A percentile compares a stretch with the other conserved stretches of the same genome.
These are phyloP conservation scores for Phytophthora aleatoria DNA, from an alignment of 352 stramenopile species.

Conservation along the genomic window DNA sequence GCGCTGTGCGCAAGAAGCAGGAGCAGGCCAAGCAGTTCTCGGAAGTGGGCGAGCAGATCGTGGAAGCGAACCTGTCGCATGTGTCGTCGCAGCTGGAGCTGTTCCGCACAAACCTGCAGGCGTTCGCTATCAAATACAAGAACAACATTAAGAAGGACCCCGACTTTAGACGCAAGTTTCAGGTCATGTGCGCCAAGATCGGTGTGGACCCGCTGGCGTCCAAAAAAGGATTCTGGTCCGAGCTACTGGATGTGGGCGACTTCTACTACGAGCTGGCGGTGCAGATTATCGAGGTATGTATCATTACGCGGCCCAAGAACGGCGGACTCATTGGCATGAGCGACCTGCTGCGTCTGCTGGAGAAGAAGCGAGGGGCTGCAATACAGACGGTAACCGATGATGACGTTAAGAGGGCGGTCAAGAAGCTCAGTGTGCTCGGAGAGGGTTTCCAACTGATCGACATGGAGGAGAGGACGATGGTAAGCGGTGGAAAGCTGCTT, in stretches of 20 bases:
- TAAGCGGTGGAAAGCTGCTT: conserved; percentile 22
- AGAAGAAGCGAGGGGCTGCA: conserved; percentile 61
- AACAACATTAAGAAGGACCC: conserved; percentile 95
- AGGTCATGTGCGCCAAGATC: conserved; percentile 96
- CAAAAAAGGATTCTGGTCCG: conserved; percentile 98
- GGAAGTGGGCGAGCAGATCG: conserved; percentile 82
- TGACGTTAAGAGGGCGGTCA: conserved; percentile 94
- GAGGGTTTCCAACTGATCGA: conserved; percentile 95
- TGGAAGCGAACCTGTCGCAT: conserved; percentile 80
- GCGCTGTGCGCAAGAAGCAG: conserved; percentile 88
- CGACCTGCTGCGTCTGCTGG: conserved; percentile 73
- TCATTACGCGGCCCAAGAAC: conserved; percentile 91
- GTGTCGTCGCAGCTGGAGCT: conserved; percentile 85
- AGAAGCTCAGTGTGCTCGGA: conserved; percentile 94
- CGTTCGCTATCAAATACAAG: conserved; percentile 95
- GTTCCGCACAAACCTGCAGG: conserved; percentile 92
- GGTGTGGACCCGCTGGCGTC: conserved; percentile 97
- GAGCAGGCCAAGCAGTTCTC: conserved; percentile 88
- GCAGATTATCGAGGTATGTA: conserved; percentile 98
- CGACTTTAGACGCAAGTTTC: conserved; percentile 94
- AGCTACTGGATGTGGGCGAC: conserved; percentile 96
- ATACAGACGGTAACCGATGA: conserved; percentile 90
- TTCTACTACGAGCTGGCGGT: conserved; percentile 99
- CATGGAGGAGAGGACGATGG: conserved; percentile 92
- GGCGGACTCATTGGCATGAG: conserved; percentile 83